Percentiles rank a stretch among this genome's conserved stretches.
These are phyloP conservation scores for Monilinia fructicola DNA, from an alignment of 2,329 filamentous ascomycete species.

Conservation along the genomic window DNA sequence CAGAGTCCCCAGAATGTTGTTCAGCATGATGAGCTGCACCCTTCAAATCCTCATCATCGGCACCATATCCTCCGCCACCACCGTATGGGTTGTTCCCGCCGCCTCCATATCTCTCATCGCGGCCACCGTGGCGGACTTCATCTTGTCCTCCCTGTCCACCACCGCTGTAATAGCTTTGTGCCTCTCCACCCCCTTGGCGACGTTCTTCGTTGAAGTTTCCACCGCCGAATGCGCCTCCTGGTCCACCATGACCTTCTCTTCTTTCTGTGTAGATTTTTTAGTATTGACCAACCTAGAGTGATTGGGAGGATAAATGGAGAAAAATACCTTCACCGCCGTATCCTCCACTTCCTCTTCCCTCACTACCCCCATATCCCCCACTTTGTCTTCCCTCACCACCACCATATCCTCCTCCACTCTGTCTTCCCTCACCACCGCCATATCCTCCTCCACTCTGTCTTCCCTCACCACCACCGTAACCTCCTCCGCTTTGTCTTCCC, in stretches of 20 bases:
- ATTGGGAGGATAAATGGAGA: neutral
- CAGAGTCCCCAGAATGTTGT: constrained; percentile 51
- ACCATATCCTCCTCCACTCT: constrained; percentile 14
- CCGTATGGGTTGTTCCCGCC: constrained; percentile 32
- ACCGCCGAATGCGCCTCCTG: constrained; percentile 26
- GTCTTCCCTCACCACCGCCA: constrained; percentile 21
- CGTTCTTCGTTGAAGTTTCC: constrained; percentile 15
- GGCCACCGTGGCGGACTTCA: constrained; percentile 24
- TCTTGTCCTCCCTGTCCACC: constrained; percentile 18
- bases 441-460: constrained; percentile 11
- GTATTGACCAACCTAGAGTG: neutral
- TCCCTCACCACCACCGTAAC: constrained; percentile 25
- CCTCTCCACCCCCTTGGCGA: constrained; percentile 15
- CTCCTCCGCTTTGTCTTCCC: constrained; percentile 22
- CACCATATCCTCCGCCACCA: constrained; percentile 39
- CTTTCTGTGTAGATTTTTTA: neutral
- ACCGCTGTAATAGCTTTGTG: constrained; percentile 21
- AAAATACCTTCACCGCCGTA: constrained; percentile 23
- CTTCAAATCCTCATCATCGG: constrained; percentile 51
- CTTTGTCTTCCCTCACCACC: constrained; percentile 11
- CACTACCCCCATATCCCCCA: constrained; percentile 24
- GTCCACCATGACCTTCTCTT: constrained; percentile 21
- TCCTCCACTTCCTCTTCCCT: constrained; percentile 21
- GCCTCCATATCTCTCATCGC: constrained; percentile 28
- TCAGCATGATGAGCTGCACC: constrained; percentile 56